Evolutionary conservation across 345 rosid genomes (phyloP), one percentile per base, ranked within the genome.

Genomic region (Gossypium turneri): DNA sequence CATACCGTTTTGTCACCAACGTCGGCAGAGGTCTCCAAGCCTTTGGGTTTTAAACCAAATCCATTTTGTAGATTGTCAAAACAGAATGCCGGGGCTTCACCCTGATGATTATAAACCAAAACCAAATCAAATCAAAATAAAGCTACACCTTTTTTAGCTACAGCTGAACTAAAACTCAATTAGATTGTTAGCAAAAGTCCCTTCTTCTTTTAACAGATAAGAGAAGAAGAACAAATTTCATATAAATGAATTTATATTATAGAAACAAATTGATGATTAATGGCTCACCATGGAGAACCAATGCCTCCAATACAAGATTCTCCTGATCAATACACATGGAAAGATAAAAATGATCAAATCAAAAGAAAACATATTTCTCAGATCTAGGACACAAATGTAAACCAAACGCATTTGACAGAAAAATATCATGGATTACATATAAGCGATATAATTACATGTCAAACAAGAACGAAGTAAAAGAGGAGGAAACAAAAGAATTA

Each of bases 271-370:
- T 53, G 66, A 81, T 27, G 43, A 63, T 64, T 41, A 76, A 79
- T 77, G 73, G 89, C 98, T 91, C 92, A 94, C 97, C 98, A 94
- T 91, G 86, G 86, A 85, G 84, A 79, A 79, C 79, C 80, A 83
- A 84, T 60, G 86, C 85, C 89, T 85, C 90, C 82, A 78, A 82
- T 73, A 83, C 75, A 83, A 74, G 86, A 83, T 76, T 80, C 82
- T 85, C 82, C 97, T 90, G 96, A 88, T 80, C 86, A 82, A 86
- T 64, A 82, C 73, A 77, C 77, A 73, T 58, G 75, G 77, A 72
- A 84, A 85, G 55, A 80, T 19, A 76, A 82, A 76, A 82, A 67
- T 77, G 73, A 85, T 81, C 80, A 81, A 79, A 76, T 65, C 71
- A 83, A 58, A 81, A 66, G 65, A 29, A 73, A 27, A 58, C 64